Evolutionary conservation across 169 alveolate genomes (phyloP).

Genomic region (Babesia sp.): DNA sequence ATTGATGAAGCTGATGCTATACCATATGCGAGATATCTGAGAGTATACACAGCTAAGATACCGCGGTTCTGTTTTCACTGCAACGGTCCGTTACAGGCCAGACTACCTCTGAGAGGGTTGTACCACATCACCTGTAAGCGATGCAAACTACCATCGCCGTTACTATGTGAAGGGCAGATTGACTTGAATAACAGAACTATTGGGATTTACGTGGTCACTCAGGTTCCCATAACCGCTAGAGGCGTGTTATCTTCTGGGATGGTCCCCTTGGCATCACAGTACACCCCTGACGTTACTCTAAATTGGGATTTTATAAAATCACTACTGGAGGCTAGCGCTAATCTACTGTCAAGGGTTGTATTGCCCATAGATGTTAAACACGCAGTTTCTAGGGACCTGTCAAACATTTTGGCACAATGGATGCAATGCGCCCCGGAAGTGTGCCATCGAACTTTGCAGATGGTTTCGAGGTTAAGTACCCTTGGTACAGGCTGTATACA

Average conservation of each 20-base stretch:
- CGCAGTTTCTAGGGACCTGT: not conserved
- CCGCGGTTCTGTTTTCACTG: constrained; percentile 18
- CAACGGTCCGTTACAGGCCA: not conserved
- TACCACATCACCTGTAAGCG: constrained; percentile 7
- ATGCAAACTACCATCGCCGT: constrained; percentile 6
- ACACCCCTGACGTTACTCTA: not conserved
- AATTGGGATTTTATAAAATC: not conserved
- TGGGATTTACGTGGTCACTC: not conserved
- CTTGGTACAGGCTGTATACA: not conserved
- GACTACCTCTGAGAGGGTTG: not conserved
- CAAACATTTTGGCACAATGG: constrained; percentile 1
- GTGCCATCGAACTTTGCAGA: not conserved
- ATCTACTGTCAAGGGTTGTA: not conserved
- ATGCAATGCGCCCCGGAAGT: not conserved
- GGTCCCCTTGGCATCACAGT: not conserved
- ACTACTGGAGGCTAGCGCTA: not conserved
- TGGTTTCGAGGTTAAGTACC: not conserved
- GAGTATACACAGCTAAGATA: not conserved
- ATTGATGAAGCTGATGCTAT: not conserved
- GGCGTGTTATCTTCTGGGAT: not conserved
- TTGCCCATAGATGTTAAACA: not conserved
- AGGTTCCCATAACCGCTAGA: not conserved
- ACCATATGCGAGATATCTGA: not conserved
- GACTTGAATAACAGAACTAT: not conserved
- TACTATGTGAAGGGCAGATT: constrained; percentile 4